Evolutionary conservation across 495 filamentous ascomycete genomes (phyloP).

Genomic region (Xylona heveae): DNA sequence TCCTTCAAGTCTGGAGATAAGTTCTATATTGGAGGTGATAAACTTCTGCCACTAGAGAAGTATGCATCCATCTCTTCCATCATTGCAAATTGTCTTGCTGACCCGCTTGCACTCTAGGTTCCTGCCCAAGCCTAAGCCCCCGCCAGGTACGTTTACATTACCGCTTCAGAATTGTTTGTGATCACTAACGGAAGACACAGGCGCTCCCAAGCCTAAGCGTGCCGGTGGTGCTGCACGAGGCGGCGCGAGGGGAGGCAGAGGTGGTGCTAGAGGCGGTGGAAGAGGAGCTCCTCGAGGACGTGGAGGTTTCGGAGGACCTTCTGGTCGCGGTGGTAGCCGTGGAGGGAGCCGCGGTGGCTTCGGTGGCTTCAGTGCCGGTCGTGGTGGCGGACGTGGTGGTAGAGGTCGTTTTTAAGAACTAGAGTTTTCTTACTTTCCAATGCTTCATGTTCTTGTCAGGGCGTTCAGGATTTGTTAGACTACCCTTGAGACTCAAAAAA

Average conservation of each 20-base stretch:
- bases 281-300: slow-evolving; percentile 10
- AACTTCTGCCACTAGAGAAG: slow-evolving; percentile 82
- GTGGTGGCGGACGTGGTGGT: slow-evolving; percentile 14
- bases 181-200: slow-evolving; percentile 14
- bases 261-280: slow-evolving; percentile 2
- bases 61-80: slow-evolving; percentile 12
- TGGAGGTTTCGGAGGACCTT: slow-evolving; percentile 21
- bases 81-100: background rate
- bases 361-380: slow-evolving; percentile 20
- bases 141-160: slow-evolving; percentile 28
- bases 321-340: slow-evolving; percentile 18
- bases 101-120: slow-evolving; percentile 30
- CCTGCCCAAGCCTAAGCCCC: slow-evolving; percentile 81
- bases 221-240: slow-evolving; percentile 32
- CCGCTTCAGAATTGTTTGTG: slow-evolving; percentile 11
- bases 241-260: slow-evolving; percentile 15
- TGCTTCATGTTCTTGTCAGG: too few relatives aligned
- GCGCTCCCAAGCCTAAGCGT: slow-evolving; percentile 34
- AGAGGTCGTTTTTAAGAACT: slow-evolving; percentile 2
- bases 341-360: slow-evolving; percentile 15
- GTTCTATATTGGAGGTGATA: slow-evolving; percentile 88
- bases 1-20: slow-evolving; percentile 94
- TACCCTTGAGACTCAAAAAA: too few relatives aligned
- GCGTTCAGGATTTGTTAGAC: too few relatives aligned
- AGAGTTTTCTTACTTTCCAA: too few relatives aligned